Conservation (phyloP, 495 filamentous ascomycete genomes). For the Penicillium dipodomyicola region DNA sequence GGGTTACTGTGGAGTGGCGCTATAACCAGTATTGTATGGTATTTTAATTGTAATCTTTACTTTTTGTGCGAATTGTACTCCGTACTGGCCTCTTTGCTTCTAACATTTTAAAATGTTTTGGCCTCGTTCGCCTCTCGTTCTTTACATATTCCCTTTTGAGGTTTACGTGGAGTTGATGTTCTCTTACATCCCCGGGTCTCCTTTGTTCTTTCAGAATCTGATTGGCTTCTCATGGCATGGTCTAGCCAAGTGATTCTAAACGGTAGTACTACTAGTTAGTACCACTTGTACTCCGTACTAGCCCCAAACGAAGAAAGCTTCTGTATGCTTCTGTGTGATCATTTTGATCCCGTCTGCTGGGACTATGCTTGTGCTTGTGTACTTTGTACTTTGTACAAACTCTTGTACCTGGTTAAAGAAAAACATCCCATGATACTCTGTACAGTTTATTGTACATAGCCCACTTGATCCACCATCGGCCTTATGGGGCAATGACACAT, state of each 20-base stretch:
- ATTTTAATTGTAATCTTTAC: not conserved
- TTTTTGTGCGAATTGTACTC: not conserved
- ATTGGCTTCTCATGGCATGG: not conserved
- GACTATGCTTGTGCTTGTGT: slow-evolving; percentile 13
- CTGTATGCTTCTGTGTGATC: not conserved
- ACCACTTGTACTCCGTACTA: not conserved
- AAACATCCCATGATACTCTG: not conserved
- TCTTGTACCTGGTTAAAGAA: not conserved
- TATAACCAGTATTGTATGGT: not conserved
- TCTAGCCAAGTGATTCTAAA: not conserved
- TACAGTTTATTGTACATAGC: not conserved
- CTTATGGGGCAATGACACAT: not conserved
- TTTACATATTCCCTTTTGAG: not conserved
- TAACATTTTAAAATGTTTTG: too few relatives aligned
- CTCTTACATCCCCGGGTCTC: not conserved
- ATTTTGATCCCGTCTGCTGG: not conserved
- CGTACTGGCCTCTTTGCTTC: too few relatives aligned
- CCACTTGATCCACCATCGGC: slow-evolving; percentile 5
- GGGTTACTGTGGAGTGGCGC: not conserved
- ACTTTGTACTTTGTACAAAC: not conserved
- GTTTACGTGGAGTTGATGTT: not conserved
- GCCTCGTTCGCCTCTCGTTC: not conserved
- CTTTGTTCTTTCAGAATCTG: not conserved
- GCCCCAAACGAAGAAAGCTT: slow-evolving; percentile 7
- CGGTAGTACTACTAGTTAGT: not conserved